Evolutionary conservation across 495 filamentous ascomycete genomes (phyloP), one percentile per base, ranked within the genome.

Genomic region (Cairneyella variabilis): DNA sequence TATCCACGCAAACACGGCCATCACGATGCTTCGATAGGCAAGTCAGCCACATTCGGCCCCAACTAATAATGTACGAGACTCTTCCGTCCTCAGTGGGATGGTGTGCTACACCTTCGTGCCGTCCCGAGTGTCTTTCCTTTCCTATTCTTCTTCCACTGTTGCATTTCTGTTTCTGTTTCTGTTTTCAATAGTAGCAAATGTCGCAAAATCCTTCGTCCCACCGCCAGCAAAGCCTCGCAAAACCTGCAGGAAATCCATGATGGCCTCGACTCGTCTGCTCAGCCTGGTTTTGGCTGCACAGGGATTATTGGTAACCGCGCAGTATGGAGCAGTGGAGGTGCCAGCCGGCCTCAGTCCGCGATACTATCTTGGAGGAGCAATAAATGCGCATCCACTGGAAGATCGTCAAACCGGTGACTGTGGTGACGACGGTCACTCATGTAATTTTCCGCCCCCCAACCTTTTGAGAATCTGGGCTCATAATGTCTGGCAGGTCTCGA

Each of bases 301-400:
- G 16, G 12, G 25, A 3, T 12, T 20, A 4, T 6, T 28, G 14
- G 45, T 27, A 17, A 23, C 25, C 2, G 53, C 53, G 11, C 53
- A 48, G 22, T 56, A 49, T 50, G 53, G 53, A 43, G 53, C 36
- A 3, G 50, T 56, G 53, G 23, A 48, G 20, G 20, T 42, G 14
- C 28, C 44, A 26, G 43, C 21, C 14, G 54, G 54, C 18, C 40
- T 57, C 28, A 58, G 56, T 48, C 56, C 56, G 2, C 56, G 56
- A 42, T 58, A 58, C 27, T 53, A 52, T 44, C 43, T 58, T 23
- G 56, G 41, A 17, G n/a, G n/a, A n/a, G n/a, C n/a, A n/a, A n/a
- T n/a, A n/a, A n/a, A n/a, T n/a, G n/a, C n/a, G 48, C 28, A 22
- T 38, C 44, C 17, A 28, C 48, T 11, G 11, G 44, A 14, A 34